Percentiles rank a stretch among this genome's conserved stretches.
Conservation (phyloP, 192 early-diverging fungal species). For the Kickxella alabastrina region DNA sequence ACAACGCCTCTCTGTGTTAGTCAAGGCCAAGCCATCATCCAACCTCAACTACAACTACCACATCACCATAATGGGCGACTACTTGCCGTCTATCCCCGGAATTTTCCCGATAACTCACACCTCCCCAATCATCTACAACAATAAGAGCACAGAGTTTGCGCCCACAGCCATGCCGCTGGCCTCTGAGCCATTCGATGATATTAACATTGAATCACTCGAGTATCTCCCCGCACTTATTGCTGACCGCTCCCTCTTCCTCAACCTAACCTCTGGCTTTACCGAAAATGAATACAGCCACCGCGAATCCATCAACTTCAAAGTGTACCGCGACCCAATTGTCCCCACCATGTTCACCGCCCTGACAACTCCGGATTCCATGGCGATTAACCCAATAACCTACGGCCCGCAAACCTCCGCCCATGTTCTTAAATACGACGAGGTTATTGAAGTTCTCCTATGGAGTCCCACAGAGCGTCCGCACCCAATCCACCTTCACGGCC, state of each 20-base stretch:
- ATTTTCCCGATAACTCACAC: constrained; percentile 6
- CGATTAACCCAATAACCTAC: constrained; percentile 5
- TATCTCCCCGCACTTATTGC: background rate
- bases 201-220: constrained; percentile 3
- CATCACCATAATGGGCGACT: constrained; percentile 3
- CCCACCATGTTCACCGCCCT: constrained; percentile 16
- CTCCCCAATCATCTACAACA: constrained; percentile 6
- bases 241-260: background rate
- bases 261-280: background rate
- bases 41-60: constrained; percentile 18
- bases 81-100: background rate
- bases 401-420: constrained; percentile 43
- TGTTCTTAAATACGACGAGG: constrained; percentile 57
- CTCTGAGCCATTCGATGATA: background rate
- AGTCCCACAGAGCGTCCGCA: constrained; percentile 68
- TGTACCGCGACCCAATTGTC: constrained; percentile 7
- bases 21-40: background rate
- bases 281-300: background rate
- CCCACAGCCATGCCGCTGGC: background rate
- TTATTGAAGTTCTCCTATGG: constrained; percentile 65
- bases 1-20: constrained; percentile 20
- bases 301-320: background rate
- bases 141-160: background rate
- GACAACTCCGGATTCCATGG: constrained; percentile 7
- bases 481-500: constrained; percentile 79